Evolutionary conservation across 1,284 basidiomycete species (phyloP), one percentile per base, ranked within the genome.

Genomic region (Ustilago curta): DNA sequence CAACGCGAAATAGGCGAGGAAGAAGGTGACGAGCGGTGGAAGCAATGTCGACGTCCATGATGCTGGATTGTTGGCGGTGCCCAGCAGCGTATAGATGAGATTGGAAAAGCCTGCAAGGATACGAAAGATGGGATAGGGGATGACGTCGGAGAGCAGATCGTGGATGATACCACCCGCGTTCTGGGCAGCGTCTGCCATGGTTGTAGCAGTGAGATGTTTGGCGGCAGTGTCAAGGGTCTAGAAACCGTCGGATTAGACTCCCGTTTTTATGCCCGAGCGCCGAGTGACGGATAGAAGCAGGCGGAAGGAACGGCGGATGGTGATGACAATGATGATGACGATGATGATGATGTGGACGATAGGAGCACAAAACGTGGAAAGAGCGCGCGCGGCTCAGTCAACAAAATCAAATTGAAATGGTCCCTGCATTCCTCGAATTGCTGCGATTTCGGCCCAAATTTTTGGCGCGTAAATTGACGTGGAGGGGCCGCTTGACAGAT

Each of bases 1-100:
- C 31, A 80, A 71, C 18, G 77, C 70, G 49, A 71, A 63, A 59
- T 80, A 80, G 45, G 74, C 74, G 48, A 76, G 51, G 44, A 77
- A 70, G 57, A 80, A 73, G 51, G 77, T 70, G 57, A 80, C 37
- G 23, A 80, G 67, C 19, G 78, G 78, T 1, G 78, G 77, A 1
- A 80, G 62, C 23, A 80, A 54, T 2, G 74, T 77, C 4, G 70
- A 76, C 2, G 64, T 43, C 78, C 78, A 80, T 23, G 78, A 80
- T 39, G 73, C 37, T 2, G 78, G 77, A 31, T 78, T 64, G 55
- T 78, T 78, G 45, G 72, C 56, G 2, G 58, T 57, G 21, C 69
- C 69, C 4, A 78, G 32, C 5, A 78, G 62, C 9, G 43, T 39
- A 54, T 76, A 78, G 66, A 78, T 72, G 43, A 78, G 65, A 29